phyloP scores from a whole-genome alignment of 768 basidiomycete species.

The Leccinum ochraceum region DNA sequence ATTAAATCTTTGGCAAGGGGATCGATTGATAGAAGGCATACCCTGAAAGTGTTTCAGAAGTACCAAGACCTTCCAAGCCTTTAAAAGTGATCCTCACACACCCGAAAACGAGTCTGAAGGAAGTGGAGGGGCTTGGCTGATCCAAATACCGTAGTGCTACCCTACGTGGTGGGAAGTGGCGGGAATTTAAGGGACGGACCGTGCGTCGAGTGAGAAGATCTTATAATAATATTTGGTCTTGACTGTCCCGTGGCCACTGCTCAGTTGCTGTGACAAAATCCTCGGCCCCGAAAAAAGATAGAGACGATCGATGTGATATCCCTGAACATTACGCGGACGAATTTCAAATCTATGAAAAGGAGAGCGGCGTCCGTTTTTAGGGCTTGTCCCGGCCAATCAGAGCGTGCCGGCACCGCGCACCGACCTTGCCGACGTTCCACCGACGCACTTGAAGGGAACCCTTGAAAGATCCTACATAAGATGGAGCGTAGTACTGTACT shows the following conservation, averaged over 20 bases:
- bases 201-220: neutral
- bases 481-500: too few species aligned
- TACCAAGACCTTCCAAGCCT: neutral
- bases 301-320: neutral
- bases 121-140: neutral
- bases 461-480: too few species aligned
- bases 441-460: neutral
- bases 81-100: neutral
- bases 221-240: neutral
- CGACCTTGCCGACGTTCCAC: neutral
- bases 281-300: too few species aligned
- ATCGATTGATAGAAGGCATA: constrained; percentile 2
- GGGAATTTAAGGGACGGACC: neutral
- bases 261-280: too few species aligned
- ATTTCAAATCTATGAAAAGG: neutral
- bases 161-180: neutral
- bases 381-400: neutral
- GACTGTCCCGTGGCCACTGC: too few species aligned
- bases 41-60: constrained; percentile 5
- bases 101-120: neutral
- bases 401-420: neutral
- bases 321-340: neutral
- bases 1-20: neutral
- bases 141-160: neutral
- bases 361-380: too few species aligned